phyloP scores from a whole-genome alignment of 176 grass and related monocot genomes.

The Metroxylon sagu region DNA sequence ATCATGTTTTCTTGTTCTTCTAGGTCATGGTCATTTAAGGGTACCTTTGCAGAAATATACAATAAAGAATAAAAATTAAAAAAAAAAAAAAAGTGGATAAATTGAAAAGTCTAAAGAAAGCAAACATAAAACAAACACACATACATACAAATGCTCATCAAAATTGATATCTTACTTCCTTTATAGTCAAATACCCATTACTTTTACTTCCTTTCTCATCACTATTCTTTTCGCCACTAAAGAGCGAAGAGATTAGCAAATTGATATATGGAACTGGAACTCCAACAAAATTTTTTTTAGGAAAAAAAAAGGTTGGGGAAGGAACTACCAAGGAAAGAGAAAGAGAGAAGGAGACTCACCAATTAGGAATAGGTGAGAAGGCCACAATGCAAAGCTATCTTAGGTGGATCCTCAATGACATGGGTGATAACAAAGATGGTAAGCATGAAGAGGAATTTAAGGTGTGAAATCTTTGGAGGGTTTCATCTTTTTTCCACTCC shows the following conservation, averaged over 20 bases:
- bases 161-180: too few relatives aligned
- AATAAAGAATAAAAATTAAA: constrained; percentile 3
- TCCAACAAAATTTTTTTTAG: constrained; percentile 8
- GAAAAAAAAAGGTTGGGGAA: background rate
- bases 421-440: constrained; percentile 58
- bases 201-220: too few relatives aligned
- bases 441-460: constrained; percentile 52
- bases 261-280: background rate
- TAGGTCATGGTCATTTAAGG: constrained; percentile 95
- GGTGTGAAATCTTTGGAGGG: constrained; percentile 63
- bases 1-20: constrained; percentile 70
- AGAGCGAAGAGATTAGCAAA: too few relatives aligned
- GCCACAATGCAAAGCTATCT: constrained; percentile 69
- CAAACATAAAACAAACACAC: too few relatives aligned
- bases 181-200: too few relatives aligned
- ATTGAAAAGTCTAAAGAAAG: too few relatives aligned
- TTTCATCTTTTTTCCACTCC: constrained; percentile 46
- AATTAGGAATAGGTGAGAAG: constrained; percentile 18
- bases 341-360: constrained; percentile 8
- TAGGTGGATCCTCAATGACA: constrained; percentile 86
- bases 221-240: too few relatives aligned
- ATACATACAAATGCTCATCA: too few relatives aligned
- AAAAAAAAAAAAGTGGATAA: background rate
- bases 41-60: constrained; percentile 47
- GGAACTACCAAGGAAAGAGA: background rate